Evolutionary conservation across 768 basidiomycete genomes (phyloP).

Genomic region (Kwoniella pini): DNA sequence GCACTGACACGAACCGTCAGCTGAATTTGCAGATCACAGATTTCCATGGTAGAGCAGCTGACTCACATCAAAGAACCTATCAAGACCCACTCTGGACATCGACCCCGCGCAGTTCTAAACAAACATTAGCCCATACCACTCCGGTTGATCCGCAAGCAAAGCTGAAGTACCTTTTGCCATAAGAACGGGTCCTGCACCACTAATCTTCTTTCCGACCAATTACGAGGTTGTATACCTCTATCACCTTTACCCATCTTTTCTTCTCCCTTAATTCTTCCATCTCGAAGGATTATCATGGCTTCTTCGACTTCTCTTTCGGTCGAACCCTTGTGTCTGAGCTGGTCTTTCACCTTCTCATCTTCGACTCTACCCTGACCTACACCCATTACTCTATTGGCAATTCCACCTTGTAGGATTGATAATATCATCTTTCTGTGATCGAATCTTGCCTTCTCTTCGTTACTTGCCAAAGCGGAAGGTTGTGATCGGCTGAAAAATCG

Average conservation of each 20-base stretch:
- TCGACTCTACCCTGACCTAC: constrained; percentile 17
- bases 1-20: constrained; percentile 4
- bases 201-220: constrained; percentile 40
- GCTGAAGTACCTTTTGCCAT: constrained; percentile 46
- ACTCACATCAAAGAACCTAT: constrained; percentile 21
- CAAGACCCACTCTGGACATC: constrained; percentile 21
- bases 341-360: constrained; percentile 11
- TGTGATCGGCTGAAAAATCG: constrained; percentile 26
- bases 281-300: neutral
- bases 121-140: neutral
- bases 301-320: constrained; percentile 1
- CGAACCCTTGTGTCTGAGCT: neutral
- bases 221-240: constrained; percentile 40
- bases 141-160: neutral
- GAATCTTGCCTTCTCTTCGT: constrained; percentile 15
- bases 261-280: constrained; percentile 8
- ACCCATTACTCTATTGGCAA: constrained; percentile 17
- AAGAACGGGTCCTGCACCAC: constrained; percentile 54
- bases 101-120: constrained; percentile 27
- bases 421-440: constrained; percentile 28
- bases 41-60: too few species aligned
- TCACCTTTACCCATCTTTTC: constrained; percentile 35
- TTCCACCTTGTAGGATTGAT: constrained; percentile 38
- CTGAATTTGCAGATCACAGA: too few species aligned
- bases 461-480: neutral